Base-by-base conservation (phyloP, 2,329 filamentous ascomycete genomes). In the Apiospora rasikravindrae region DNA sequence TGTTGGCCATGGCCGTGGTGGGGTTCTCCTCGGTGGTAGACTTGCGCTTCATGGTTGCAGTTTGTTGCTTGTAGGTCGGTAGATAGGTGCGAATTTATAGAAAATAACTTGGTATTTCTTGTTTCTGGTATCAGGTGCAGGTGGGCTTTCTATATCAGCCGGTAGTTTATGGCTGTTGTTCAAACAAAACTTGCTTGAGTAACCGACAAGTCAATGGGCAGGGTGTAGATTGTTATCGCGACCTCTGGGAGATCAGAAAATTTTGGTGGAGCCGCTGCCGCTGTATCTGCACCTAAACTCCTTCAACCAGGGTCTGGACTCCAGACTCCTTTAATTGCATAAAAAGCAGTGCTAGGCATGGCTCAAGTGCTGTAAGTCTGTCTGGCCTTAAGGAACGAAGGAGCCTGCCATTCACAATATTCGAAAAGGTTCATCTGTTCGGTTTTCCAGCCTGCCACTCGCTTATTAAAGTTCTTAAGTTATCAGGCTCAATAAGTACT, bases 41-140 rank as follows among this genome's bases (percentile, higher is more conserved):
- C 74, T 80, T 80, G 75, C 79, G 79, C 73, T 80, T 77, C 71
- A 67, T 71, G 47, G 26, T 69, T 16, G 40, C 67, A 19, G 16
- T 22, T 26, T 67, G 8, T 57, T 76, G 53, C 26, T 45, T 42
- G 4, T 16, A 24, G 29, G 14, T 24, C n/a, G 22, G 67, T n/a
- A 24, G 11, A 57, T 37, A 4, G 14, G 37, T 22, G 10, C 19
- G 24, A 26, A 2, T n/a, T 11, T 57, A 1, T 19, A 40, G 29
- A 19, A 14, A 11, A 14, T 47, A 19, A 29, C 22, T 10, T 8
- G 3, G 37, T 1, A 24, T n/a, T 40, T 29, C n/a, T 51, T n/a
- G 5, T 16, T 7, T 24, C 8, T 10, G 11, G 19, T 19, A n/a
- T n/a, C 10, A 40, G 40, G n/a, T n/a, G 24, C 3, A 53, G 14